Evolutionary conservation across 192 early-diverging fungal species (phyloP), one percentile per base, ranked within the genome.

Genomic region (Linnemannia zychae): DNA sequence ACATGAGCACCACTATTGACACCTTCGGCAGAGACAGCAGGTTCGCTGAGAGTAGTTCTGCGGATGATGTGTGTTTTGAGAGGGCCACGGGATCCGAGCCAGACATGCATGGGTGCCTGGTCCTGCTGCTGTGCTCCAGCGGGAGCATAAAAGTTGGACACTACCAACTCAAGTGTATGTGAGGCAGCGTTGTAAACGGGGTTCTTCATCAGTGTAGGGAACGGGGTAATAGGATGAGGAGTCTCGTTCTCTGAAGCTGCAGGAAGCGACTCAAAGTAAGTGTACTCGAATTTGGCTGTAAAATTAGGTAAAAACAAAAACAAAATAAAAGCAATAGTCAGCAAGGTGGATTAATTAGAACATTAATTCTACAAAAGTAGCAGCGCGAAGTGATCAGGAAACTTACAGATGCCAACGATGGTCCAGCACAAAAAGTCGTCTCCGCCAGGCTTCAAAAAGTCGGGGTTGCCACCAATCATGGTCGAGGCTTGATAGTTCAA

Each of bases 361-460:
- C 38, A 20, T 7, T 4, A 66, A 6, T 13, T 49, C 12, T 24
- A 53, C 5, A 80, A 22, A 49, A 13, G 28, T 57, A 69, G 79
- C 6, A 36, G 81, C 0, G 78, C 84, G 63, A 87, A 82, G 20
- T 3, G 40, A 44, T 44, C n/a, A n/a, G 81, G 83, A 79, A 88
- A 94, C 73, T 89, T 91, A 68, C 93, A 90, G 78, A 96, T 94
- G 49, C 94, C 93, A 69, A 96, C 95, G 68, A 96, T 95, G 4
- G 95, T 96, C 95, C 95, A 96, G 89, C 95, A 96, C 66, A 96
- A 88, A 78, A 93, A 94, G 75, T 96, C 95, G 82, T 95, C 94
- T 78, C 82, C 34, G 75, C 72, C 75, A 46, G 80, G 71, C 77
- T 81, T 47, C 80, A 68, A 65, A 70, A 80, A 74, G 49, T 85